These are phyloP conservation scores for Trifolium dubium DNA, from an alignment of 306 rosid genomes.

Conservation along the genomic window DNA sequence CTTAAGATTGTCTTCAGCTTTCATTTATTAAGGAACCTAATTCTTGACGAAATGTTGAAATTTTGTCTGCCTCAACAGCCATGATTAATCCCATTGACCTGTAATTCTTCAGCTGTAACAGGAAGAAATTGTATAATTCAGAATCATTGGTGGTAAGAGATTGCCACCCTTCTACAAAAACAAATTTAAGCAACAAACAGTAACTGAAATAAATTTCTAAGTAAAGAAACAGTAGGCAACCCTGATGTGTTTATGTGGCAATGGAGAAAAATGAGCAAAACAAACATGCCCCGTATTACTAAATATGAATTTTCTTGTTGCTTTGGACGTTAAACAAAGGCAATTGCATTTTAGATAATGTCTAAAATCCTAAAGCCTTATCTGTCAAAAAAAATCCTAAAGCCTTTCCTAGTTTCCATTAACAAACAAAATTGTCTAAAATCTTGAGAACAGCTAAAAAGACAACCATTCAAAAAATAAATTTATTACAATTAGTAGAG, in stretches of 20 bases:
- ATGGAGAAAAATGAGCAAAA: not conserved
- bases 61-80: constrained; percentile 60
- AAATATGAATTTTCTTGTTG: not conserved
- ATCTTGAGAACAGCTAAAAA: not conserved
- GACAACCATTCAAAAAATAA: not conserved
- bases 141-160: constrained; percentile 31
- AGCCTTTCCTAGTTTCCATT: not conserved
- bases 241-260: not conserved
- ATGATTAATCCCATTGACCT: constrained; percentile 65
- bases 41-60: constrained; percentile 65
- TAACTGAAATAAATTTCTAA: constrained; percentile 4
- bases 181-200: constrained; percentile 31
- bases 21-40: constrained; percentile 57
- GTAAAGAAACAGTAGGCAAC: not conserved
- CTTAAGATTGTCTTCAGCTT: constrained; percentile 33
- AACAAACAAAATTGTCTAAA: not conserved
- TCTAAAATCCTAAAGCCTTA: not conserved
- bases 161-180: not conserved
- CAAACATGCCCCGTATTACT: not conserved
- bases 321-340: constrained; percentile 10
- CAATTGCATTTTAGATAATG: constrained; percentile 6
- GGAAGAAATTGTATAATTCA: constrained; percentile 32
- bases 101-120: constrained; percentile 64
- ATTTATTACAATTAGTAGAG: not conserved
- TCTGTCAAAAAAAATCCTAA: not conserved